These are phyloP conservation scores for Uncinocarpus reesii DNA, from an alignment of 2,329 filamentous ascomycete species.

Conservation along the genomic window DNA sequence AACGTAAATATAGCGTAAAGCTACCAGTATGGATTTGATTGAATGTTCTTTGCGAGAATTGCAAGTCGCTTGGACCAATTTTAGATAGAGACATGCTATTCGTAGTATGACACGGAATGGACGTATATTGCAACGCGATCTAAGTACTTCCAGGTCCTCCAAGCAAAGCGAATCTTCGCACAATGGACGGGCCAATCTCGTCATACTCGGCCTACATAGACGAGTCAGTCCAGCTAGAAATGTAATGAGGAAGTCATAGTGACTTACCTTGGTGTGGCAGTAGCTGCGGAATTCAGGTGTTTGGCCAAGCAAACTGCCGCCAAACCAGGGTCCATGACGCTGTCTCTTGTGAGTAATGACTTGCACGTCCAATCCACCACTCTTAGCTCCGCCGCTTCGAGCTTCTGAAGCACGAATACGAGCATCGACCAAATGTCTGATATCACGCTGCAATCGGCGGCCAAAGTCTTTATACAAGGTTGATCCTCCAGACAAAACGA, in stretches of 20 bases:
- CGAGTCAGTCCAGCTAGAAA: background rate
- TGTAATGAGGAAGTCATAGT: slow-evolving; percentile 1
- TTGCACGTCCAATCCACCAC: slow-evolving; percentile 88
- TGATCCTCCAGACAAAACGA: slow-evolving; percentile 91
- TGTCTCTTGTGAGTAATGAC: slow-evolving; percentile 97
- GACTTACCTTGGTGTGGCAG: slow-evolving; percentile 74
- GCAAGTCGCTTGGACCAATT: background rate
- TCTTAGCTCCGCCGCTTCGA: slow-evolving; percentile 81
- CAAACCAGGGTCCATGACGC: slow-evolving; percentile 96
- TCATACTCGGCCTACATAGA: slow-evolving; percentile 56
- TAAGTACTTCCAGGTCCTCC: slow-evolving; percentile 66
- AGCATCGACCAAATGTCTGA: slow-evolving; percentile 87
- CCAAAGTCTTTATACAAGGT: slow-evolving; percentile 99
- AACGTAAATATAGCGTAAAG: no score
- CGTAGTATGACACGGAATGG: background rate
- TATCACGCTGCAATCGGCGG: slow-evolving; percentile 87
- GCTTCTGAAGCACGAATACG: slow-evolving; percentile 87
- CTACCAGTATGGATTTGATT: background rate
- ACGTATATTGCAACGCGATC: background rate
- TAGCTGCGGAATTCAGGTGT: slow-evolving; percentile 98
- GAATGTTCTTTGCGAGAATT: no score
- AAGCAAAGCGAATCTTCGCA: slow-evolving; percentile 83
- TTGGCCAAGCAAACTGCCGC: slow-evolving; percentile 88
- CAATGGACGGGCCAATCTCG: slow-evolving; percentile 91
- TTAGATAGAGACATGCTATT: background rate